phyloP scores from a whole-genome alignment of 768 basidiomycete species.

The Russula lepida region DNA sequence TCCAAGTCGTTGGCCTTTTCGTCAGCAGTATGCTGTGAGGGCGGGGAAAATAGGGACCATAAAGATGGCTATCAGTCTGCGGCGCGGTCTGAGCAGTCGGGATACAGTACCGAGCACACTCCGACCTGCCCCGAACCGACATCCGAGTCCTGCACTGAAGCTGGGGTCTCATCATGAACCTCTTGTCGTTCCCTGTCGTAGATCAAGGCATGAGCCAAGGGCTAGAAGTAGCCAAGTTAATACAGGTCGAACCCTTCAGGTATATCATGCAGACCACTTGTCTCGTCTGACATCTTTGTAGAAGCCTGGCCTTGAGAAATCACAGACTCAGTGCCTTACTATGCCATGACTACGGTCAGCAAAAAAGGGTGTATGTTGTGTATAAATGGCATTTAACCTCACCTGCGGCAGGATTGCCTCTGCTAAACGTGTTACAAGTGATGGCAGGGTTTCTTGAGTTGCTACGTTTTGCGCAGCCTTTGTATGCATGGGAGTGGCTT shows the following conservation, averaged over 20 bases:
- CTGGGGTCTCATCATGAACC: background rate
- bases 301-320: background rate
- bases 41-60: background rate
- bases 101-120: background rate
- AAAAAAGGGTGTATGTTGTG: background rate
- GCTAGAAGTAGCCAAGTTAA: background rate
- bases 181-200: background rate
- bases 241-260: background rate
- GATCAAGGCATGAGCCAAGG: background rate
- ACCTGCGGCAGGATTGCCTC: background rate
- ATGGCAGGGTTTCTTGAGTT: background rate
- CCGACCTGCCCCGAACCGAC: background rate
- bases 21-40: background rate
- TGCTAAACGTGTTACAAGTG: background rate
- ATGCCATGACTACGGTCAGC: background rate
- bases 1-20: background rate
- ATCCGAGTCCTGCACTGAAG: background rate
- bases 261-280: background rate
- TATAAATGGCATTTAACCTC: background rate
- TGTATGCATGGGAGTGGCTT: background rate
- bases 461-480: background rate
- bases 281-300: background rate
- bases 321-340: background rate
- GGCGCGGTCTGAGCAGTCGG: background rate
- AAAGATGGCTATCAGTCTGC: background rate